Conservation (phyloP, 164 flowering plant genomes). For the Liriodendron chinense region DNA sequence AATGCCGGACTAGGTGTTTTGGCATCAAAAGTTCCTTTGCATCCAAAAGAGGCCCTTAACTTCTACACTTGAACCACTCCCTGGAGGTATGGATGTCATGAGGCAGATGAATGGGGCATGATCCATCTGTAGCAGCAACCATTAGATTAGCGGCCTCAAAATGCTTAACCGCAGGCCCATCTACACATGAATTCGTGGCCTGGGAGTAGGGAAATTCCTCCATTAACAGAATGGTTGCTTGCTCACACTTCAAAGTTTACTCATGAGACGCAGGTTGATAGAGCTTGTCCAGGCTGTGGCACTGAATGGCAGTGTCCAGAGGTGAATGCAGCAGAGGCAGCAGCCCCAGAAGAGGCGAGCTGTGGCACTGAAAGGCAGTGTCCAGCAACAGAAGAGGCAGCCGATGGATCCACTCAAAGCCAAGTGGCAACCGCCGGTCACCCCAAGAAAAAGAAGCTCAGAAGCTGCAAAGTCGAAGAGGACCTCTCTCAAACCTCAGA, state of each 20-base stretch:
- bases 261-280: conserved; percentile 37
- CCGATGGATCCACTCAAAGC: conserved; percentile 20
- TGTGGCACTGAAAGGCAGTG: neutral
- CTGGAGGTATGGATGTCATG: too few species aligned
- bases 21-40: too few species aligned
- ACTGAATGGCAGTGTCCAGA: conserved; percentile 41
- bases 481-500: conserved; percentile 18
- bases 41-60: too few species aligned
- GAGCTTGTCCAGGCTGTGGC: conserved; percentile 70
- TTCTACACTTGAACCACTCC: neutral
- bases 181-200: too few species aligned
- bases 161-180: too few species aligned
- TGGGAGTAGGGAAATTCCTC: too few species aligned
- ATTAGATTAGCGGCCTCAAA: too few species aligned
- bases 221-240: too few species aligned
- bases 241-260: too few species aligned
- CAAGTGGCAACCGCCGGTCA: conserved; percentile 22
- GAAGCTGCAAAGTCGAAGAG: conserved; percentile 23
- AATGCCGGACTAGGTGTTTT: too few species aligned
- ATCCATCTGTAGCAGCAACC: too few species aligned
- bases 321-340: conserved; percentile 30
- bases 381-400: conserved; percentile 27
- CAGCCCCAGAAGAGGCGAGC: conserved; percentile 27
- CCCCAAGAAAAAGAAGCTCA: conserved; percentile 24
- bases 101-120: too few species aligned